Evolutionary conservation across 1,284 basidiomycete species (phyloP), one percentile per base, ranked within the genome.

Genomic region (Ustilago bromivora): DNA sequence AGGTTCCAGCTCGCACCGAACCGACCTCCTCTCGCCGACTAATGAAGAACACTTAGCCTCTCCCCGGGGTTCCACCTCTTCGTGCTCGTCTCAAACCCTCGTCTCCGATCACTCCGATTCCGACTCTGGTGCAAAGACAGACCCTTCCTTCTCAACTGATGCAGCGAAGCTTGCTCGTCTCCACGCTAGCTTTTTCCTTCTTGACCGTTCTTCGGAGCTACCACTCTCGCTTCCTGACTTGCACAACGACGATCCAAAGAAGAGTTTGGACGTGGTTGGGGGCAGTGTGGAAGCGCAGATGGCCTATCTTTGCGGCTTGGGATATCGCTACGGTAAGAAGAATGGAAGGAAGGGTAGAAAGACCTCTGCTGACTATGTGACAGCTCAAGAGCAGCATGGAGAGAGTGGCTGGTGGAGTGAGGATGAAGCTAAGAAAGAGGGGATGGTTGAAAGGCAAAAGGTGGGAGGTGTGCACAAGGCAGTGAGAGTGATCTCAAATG

Each of bases 301-400:
- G 75, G 75, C 71, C 0, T 78, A 74, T 34, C 71, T 78, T 8
- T 78, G 71, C 34, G 75, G 75, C 5, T 28, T 78, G 3, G 71
- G 75, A 1, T 78, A 78, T 40, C 23, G 75, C 8, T 74, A 61
- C 28, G 28, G 51, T 4, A 60, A 43, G 38, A 59, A 28, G 32
- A 36, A 36, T 35, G 38, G 23, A 0, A n/a, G 53, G 31, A 60
- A 66, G 31, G 60, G 36, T 8, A 41, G 69, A 31, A 66, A 71
- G n/a, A 52, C 19, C 7, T 56, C 63, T 10, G 38, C 46, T 3
- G 70, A 66, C 1, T 41, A n/a, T 6, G 59, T 34, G 7, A 23
- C 15, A 11, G 31, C 5, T 0, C 2, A 19, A 7, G 64, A 43
- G 23, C 43, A 60, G 31, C 7, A n/a, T 3, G 63, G 38, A 4